Evolutionary conservation across 768 basidiomycete species (phyloP), one percentile per base, ranked within the genome.

Genomic region (Pholiota conissans): DNA sequence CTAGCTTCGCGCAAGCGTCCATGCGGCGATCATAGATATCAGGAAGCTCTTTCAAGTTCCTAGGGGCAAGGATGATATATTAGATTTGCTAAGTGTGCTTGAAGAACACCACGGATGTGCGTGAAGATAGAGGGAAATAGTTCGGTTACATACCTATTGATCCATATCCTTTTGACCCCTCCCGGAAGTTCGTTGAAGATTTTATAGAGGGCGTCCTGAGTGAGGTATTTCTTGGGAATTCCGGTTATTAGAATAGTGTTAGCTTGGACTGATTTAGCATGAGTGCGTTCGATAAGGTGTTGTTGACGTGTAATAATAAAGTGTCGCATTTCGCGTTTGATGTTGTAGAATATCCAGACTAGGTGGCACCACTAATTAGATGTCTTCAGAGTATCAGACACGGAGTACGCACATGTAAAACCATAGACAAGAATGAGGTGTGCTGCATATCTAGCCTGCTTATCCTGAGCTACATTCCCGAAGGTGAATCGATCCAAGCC

Each of bases 181-280:
- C 95, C 95, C 0, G 97, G 96, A 2, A 98, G 80, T 56, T 84
- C 81, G n/a, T 83, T 81, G 71, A 92, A 96, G 10, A 96, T 73
- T 49, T 83, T 77, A 40, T 70, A 74, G 27, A 97, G 78, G 3
- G 85, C 85, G 6, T 77, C 72, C 62, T 89, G 87, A 35, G 86
- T 86, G 52, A 98, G 82, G 66, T 87, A 94, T 48, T 84, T 82
- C 29, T 78, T 74, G 5, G 95, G 94, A 5, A 98, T 88, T 40
- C 95, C 95, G 3, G 93, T 95, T 59, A 98, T 79, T 42, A 98
- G 85, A 20, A 98, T 80, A 3, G 96, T 95, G 62, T 86, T 91
- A 6, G 96, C 94, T 71, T 95, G 93, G 0, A 93, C 84, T 7
- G 89, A 84, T 39, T 81, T 80, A 0, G 92, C 82, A 65, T 97